Evolutionary conservation across 495 filamentous ascomycete species (phyloP).

Genomic region (Hypoxylon crocopeplum): DNA sequence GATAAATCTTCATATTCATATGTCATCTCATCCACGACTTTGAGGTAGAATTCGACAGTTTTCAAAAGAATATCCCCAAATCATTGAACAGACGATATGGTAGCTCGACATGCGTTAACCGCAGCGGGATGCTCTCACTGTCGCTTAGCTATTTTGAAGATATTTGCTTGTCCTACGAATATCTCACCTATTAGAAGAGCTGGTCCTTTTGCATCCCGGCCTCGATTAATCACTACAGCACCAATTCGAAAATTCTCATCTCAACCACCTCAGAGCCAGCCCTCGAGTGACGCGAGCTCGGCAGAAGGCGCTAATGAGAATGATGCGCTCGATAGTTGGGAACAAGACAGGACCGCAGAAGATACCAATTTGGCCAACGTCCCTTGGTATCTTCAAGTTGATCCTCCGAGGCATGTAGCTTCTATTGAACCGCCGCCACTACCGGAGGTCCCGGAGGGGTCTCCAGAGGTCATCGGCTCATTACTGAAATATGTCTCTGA

Average conservation of each 20-base stretch:
- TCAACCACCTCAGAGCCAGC: constrained; percentile 5
- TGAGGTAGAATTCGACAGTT: background rate
- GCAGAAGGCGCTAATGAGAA: background rate
- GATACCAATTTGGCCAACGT: constrained; percentile 12
- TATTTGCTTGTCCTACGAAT: constrained; percentile 31
- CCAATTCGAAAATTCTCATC: constrained; percentile 37
- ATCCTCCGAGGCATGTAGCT: constrained; percentile 57
- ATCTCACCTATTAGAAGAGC: constrained; percentile 12
- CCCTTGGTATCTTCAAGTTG: constrained; percentile 90
- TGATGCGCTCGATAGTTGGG: background rate
- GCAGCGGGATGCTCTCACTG: constrained; percentile 40
- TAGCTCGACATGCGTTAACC: constrained; percentile 25
- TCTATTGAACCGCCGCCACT: constrained; percentile 69
- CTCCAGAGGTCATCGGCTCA: constrained; percentile 74
- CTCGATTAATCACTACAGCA: background rate
- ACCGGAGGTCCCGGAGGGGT: constrained; percentile 74
- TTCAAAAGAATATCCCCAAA: background rate
- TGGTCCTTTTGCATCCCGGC: constrained; percentile 5
- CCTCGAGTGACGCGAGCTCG: background rate
- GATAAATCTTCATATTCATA: background rate
- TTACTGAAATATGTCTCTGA: constrained; percentile 81
- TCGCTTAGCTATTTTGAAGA: constrained; percentile 30
- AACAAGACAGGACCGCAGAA: background rate
- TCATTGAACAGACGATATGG: constrained; percentile 17
- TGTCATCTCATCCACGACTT: constrained; percentile 12